These are phyloP conservation scores for Bidens hawaiensis DNA, from an alignment of 140 eudicot genomes.

Conservation along the genomic window DNA sequence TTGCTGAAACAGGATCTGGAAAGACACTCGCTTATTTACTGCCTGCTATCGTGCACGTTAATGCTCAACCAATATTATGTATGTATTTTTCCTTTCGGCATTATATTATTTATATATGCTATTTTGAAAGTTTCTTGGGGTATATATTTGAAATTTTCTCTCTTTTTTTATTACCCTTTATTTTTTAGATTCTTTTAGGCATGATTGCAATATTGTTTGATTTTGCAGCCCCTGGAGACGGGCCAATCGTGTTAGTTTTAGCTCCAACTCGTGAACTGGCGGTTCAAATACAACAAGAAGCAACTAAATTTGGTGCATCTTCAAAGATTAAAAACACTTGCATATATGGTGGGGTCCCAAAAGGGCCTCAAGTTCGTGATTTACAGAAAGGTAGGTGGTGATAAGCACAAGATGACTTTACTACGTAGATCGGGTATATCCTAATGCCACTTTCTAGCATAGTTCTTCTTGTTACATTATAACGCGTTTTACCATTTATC, in stretches of 20 bases:
- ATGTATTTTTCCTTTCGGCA: constrained; percentile 1
- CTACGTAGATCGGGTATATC: constrained; percentile 90
- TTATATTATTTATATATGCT: no score
- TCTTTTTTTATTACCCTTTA: neutral
- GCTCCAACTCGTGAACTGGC: constrained; percentile 99
- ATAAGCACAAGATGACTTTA: constrained; percentile 98
- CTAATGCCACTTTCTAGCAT: constrained; percentile 45
- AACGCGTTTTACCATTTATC: neutral
- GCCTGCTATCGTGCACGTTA: constrained; percentile 96
- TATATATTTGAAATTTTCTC: no score
- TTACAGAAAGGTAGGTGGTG: constrained; percentile 99
- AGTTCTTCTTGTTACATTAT: neutral
- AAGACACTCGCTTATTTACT: constrained; percentile 89
- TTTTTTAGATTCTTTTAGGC: neutral
- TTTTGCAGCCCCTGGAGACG: constrained; percentile 87
- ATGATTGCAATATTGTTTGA: neutral
- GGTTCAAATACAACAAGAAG: constrained; percentile 98
- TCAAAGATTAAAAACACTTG: constrained; percentile 96
- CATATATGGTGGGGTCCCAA: constrained; percentile 99
- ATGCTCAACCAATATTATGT: constrained; percentile 78
- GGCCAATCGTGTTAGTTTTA: constrained; percentile 92
- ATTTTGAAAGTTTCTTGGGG: no score
- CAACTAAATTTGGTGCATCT: constrained; percentile 94
- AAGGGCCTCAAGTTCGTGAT: constrained; percentile 99
- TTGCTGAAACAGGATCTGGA: constrained; percentile 99